A percentile compares a stretch with the other conserved stretches of the same genome.
Conservation (phyloP, 202 grass and related monocot species). For the Dendrocalamus latiflorus region DNA sequence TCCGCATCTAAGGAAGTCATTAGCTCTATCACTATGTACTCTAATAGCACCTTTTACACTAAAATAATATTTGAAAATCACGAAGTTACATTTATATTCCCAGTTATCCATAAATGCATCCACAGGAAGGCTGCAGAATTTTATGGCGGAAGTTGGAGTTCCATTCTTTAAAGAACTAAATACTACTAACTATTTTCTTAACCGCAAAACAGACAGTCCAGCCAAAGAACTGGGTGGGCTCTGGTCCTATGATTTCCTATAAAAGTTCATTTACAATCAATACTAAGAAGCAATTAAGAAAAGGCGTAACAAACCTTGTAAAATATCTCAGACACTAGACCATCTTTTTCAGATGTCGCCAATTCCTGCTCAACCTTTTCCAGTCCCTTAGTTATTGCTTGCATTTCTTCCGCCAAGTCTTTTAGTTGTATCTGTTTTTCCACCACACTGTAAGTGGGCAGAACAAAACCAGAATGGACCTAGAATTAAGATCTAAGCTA, state of each 20-base stretch:
- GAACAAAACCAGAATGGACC: constrained; percentile 18
- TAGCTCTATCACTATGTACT: background rate
- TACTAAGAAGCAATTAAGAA: background rate
- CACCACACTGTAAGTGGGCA: constrained; percentile 1
- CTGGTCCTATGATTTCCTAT: background rate
- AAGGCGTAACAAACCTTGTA: constrained; percentile 43
- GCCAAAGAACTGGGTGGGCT: background rate
- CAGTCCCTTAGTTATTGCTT: constrained; percentile 78
- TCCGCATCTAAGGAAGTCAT: background rate
- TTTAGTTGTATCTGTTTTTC: constrained; percentile 82
- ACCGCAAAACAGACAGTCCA: background rate
- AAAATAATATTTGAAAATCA: constrained; percentile 2
- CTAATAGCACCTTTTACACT: background rate
- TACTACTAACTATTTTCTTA: no score
- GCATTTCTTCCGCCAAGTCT: constrained; percentile 87
- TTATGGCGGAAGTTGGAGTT: no score
- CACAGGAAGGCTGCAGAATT: no score
- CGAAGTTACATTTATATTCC: background rate
- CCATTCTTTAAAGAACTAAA: no score
- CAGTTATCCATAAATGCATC: background rate
- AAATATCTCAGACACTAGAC: constrained; percentile 72
- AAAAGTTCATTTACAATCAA: background rate
- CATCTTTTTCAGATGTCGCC: constrained; percentile 65
- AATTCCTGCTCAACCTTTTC: constrained; percentile 86
- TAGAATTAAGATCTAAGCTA: constrained; percentile 29